Base-by-base conservation (phyloP, 164 flowering plant species). In the Stephania cephalantha region DNA sequence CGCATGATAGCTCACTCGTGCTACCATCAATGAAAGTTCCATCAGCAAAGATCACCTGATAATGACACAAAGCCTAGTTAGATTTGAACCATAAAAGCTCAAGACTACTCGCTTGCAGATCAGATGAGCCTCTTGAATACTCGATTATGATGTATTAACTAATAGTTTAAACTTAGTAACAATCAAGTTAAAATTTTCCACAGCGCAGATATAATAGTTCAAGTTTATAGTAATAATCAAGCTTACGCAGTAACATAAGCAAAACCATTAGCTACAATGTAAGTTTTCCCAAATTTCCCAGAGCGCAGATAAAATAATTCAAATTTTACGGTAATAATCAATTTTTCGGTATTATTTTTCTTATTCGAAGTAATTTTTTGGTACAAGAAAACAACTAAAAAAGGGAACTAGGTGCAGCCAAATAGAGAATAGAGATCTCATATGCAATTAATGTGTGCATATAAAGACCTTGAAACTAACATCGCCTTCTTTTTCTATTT, bases 21-120 rank as follows among this genome's bases (percentile, higher is more conserved):
- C 98, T 91, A 66, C 98, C 98, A 78, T 93, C 95, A 82, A 93
- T 87, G 81, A 91, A 93, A 71, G 93, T 90, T 72, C 96, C 91
- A 86, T 93, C 90, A 75, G 93, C 97, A 87, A 91, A 88, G 73
- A 90, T 85, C 79, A 90, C 93, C 94, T 91, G 74, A 15, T 17
- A 30, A 11, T 9, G 48, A 42, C 74, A 77, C 18, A 52, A 55
- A 25, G 17, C 35, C 61, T 48, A 8, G 52, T 50, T 12, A 22
- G 61, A 44, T 61, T 48, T 50, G 1, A 25, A 48, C 73, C 13
- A 1, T 45, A 7, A 44, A 70, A 45, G 13, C 15, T 5, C 53
- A 44, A 44, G 31, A 20, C 66, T 61, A 61, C 25, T 61, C n/a
- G 18, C 66, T 61, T 18, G 6, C 20, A 61, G 20, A 18, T 61